Percentiles rank a stretch among this genome's conserved stretches.
These are phyloP conservation scores for Tulasnella sp. DNA, from an alignment of 768 basidiomycete genomes.

Conservation along the genomic window DNA sequence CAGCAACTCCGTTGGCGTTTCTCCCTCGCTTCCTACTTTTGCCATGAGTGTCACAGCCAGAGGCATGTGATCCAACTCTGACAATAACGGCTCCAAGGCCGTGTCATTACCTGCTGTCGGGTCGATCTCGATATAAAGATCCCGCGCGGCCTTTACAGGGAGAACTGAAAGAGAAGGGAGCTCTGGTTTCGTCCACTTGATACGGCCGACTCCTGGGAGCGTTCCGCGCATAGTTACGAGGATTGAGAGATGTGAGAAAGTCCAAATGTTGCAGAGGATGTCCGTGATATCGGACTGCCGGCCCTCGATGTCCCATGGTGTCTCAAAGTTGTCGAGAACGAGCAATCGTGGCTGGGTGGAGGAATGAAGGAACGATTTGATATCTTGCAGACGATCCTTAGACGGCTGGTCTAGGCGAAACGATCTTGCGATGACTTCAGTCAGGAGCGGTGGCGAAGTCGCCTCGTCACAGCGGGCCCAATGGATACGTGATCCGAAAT, in stretches of 20 bases:
- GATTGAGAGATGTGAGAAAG: background rate
- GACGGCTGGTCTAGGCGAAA: background rate
- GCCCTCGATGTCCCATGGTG: background rate
- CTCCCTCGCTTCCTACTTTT: slow-evolving; percentile 17
- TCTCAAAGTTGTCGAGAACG: slow-evolving; percentile 1
- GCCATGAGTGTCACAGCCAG: slow-evolving; percentile 31
- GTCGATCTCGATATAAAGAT: background rate
- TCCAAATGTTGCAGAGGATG: background rate
- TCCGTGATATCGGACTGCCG: background rate
- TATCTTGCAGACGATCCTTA: background rate
- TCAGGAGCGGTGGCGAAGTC: background rate
- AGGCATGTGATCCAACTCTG: background rate
- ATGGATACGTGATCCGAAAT: background rate
- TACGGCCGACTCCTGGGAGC: background rate
- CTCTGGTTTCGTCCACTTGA: background rate
- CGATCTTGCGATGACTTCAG: background rate
- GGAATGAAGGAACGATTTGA: background rate
- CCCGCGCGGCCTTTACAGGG: background rate
- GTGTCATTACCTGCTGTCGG: background rate
- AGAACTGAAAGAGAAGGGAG: background rate
- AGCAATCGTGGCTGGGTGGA: background rate
- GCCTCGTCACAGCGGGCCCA: background rate
- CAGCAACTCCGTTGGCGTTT: slow-evolving; percentile 8
- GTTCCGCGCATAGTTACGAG: background rate
- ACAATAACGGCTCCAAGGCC: background rate